These are phyloP conservation scores for Eutypella sp. DNA, from an alignment of 2,329 filamentous ascomycete genomes.

Conservation along the genomic window DNA sequence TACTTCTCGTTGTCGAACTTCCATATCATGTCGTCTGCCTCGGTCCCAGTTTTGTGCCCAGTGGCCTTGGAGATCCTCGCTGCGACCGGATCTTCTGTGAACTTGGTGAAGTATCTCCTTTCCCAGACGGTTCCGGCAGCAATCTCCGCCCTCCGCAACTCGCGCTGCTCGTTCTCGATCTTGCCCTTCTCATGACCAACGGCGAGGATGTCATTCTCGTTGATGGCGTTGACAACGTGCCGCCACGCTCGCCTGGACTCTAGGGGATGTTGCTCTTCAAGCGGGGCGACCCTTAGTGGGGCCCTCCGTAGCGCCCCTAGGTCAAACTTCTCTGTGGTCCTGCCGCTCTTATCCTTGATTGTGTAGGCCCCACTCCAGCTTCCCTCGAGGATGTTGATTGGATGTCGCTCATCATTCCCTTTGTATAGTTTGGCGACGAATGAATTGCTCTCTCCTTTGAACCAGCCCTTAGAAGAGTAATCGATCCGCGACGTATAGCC, in stretches of 20 bases:
- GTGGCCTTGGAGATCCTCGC: conserved; percentile 10
- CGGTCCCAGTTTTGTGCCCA: not conserved
- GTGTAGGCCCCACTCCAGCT: conserved; percentile 85
- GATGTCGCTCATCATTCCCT: conserved; percentile 66
- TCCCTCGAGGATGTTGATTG: conserved; percentile 76
- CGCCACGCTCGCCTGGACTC: conserved; percentile 86
- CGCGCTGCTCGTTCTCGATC: conserved; percentile 82
- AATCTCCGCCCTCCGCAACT: conserved; percentile 17
- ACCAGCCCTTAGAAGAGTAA: conserved; percentile 90
- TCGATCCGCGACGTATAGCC: conserved; percentile 88
- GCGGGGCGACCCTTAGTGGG: conserved; percentile 63
- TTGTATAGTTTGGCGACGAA: conserved; percentile 72
- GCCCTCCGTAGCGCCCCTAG: conserved; percentile 55
- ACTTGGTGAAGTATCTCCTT: conserved; percentile 18
- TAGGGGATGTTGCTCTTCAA: conserved; percentile 78
- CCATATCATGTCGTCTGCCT: conserved; percentile 16
- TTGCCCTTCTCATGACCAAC: conserved; percentile 76
- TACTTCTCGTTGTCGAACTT: conserved; percentile 22
- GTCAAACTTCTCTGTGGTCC: conserved; percentile 55
- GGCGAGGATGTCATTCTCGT: conserved; percentile 76
- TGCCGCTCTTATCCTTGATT: conserved; percentile 61
- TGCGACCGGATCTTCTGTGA: conserved; percentile 11
- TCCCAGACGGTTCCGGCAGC: conserved; percentile 15
- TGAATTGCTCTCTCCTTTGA: conserved; percentile 92
- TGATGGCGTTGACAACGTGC: conserved; percentile 77